phyloP scores from a whole-genome alignment of 83 land plant species.

The Isoetes engelmannii region DNA sequence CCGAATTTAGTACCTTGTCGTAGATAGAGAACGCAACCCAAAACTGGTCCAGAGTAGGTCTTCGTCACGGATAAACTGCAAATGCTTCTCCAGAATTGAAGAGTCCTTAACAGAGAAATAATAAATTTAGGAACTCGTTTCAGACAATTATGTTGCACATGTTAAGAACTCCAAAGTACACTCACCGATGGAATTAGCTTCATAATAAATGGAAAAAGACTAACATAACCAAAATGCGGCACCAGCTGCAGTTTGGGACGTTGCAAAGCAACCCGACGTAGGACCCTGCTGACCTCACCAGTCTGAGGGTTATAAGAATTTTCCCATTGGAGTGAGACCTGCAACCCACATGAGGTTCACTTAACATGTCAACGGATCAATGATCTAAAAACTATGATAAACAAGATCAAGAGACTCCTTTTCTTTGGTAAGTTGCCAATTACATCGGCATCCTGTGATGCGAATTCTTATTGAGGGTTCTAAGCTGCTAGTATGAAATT shows the following conservation, averaged over 20 bases:
- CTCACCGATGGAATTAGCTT: conserved; percentile 84
- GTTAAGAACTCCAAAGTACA: not conserved
- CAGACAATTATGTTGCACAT: not conserved
- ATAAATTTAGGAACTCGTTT: conserved; percentile 3
- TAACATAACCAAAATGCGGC: conserved; percentile 95
- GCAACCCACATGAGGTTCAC: not conserved
- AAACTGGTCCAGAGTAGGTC: conserved; percentile 76
- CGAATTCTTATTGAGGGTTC: too few species aligned
- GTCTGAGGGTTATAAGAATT: conserved; percentile 32
- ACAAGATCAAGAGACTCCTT: too few species aligned
- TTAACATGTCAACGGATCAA: too few species aligned
- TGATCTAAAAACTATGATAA: too few species aligned
- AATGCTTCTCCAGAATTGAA: conserved; percentile 57
- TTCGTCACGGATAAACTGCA: conserved; percentile 58
- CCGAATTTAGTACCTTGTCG: conserved; percentile 51
- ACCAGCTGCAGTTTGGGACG: conserved; percentile 56
- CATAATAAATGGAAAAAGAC: conserved; percentile 88
- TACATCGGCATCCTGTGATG: too few species aligned
- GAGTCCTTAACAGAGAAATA: conserved; percentile 55
- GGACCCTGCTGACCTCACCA: conserved; percentile 31
- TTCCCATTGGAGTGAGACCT: conserved; percentile 70
- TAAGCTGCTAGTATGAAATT: too few species aligned
- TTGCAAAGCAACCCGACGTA: conserved; percentile 53
- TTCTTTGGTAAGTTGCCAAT: too few species aligned
- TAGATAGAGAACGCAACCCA: conserved; percentile 89